These are phyloP conservation scores for Pichia sp. DNA, from an alignment of 1,139 yeast species.

Conservation along the genomic window DNA sequence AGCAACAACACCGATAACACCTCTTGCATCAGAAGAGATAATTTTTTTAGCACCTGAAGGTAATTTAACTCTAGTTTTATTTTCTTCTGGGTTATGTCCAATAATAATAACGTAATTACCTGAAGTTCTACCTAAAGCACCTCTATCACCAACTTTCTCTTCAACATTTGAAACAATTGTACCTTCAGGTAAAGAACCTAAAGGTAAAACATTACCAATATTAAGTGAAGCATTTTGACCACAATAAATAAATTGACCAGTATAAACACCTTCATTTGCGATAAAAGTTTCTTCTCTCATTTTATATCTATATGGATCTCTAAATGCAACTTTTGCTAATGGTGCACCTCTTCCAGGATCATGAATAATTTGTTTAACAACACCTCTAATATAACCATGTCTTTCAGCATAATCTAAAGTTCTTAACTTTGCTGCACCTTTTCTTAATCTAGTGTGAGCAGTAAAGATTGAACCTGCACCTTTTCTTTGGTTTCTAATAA, in stretches of 20 bases:
- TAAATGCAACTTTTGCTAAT: constrained; percentile 96
- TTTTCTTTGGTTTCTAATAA: constrained; percentile 99
- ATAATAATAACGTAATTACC: constrained; percentile 98
- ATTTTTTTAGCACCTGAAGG: constrained; percentile 99
- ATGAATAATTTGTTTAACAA: constrained; percentile 97
- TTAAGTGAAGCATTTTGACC: constrained; percentile 98
- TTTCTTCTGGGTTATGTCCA: constrained; percentile 99
- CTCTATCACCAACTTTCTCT: constrained; percentile 99
- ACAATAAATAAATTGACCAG: constrained; percentile 98
- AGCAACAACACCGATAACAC: constrained; percentile 99
- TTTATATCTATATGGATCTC: constrained; percentile 99
- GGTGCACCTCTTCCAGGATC: constrained; percentile 99
- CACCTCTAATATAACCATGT: constrained; percentile 99
- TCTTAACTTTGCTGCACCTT: constrained; percentile 99
- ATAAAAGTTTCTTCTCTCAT: constrained; percentile 97
- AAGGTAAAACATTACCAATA: constrained; percentile 96
- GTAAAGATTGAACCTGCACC: constrained; percentile 99
- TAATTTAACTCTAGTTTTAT: constrained; percentile 97
- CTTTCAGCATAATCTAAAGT: constrained; percentile 99
- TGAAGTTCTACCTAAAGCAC: constrained; percentile 98
- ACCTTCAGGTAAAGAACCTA: constrained; percentile 98
- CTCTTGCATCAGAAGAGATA: constrained; percentile 93
- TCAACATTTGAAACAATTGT: constrained; percentile 97
- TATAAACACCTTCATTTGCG: constrained; percentile 99
- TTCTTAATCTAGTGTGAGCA: constrained; percentile 99